A percentile compares a stretch with the other conserved stretches of the same genome.
These are phyloP conservation scores for Silybum marianum DNA, from an alignment of 129 eudicot genomes.

Conservation along the genomic window DNA sequence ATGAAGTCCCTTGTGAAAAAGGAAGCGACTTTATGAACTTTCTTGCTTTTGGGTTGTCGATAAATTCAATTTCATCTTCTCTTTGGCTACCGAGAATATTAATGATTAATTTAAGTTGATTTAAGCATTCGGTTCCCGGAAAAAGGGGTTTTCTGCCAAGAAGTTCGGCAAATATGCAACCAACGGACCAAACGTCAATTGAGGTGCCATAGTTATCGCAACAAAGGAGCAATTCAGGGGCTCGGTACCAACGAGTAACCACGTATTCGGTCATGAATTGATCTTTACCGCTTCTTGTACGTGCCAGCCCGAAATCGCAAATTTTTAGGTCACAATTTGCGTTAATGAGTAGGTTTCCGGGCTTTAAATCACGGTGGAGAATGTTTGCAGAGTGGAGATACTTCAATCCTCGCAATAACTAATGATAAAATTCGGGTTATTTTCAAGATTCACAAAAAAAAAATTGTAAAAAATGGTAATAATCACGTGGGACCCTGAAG, in stretches of 20 bases:
- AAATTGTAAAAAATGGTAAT: neutral
- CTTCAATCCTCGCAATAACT: conserved; percentile 77
- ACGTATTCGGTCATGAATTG: conserved; percentile 82
- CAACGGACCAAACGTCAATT: conserved; percentile 87
- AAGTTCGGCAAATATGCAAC: conserved; percentile 84
- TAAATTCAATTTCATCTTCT: conserved; percentile 68
- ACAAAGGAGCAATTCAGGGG: conserved; percentile 85
- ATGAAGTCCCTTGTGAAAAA: conserved; percentile 61
- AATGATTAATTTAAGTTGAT: conserved; percentile 66
- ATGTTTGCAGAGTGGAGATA: conserved; percentile 78
- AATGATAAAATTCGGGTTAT: conserved; percentile 18
- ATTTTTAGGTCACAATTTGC: conserved; percentile 76
- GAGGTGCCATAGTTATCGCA: conserved; percentile 85
- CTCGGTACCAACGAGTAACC: conserved; percentile 77
- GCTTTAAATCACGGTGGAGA: conserved; percentile 77
- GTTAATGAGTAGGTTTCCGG: conserved; percentile 67
- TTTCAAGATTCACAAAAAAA: neutral
- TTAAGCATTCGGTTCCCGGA: conserved; percentile 81
- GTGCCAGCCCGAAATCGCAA: conserved; percentile 70
- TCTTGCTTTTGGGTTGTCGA: conserved; percentile 77
- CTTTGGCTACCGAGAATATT: conserved; percentile 71
- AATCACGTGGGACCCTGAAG: neutral
- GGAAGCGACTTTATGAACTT: conserved; percentile 68
- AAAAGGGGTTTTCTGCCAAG: conserved; percentile 78
- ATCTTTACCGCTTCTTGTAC: conserved; percentile 61